Evolutionary conservation across 495 filamentous ascomycete species (phyloP).

Genomic region (Podospora australis): DNA sequence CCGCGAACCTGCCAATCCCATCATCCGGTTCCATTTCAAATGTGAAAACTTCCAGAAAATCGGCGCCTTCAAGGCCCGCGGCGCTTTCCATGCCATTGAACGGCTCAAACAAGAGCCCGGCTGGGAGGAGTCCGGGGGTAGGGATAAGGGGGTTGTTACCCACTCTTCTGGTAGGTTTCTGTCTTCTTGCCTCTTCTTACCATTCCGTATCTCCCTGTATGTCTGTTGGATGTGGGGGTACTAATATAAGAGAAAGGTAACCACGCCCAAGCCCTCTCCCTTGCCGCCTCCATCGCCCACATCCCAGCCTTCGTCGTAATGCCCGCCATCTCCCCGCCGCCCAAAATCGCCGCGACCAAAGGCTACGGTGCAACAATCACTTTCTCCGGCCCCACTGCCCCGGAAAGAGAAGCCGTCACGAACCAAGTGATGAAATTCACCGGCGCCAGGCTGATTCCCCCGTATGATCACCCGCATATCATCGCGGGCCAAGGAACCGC

Average conservation of each 20-base stretch:
- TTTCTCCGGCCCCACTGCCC: conserved; percentile 73
- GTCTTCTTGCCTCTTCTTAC: neutral
- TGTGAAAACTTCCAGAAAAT: conserved; percentile 90
- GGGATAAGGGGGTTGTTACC: conserved; percentile 82
- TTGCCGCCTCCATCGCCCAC: conserved; percentile 61
- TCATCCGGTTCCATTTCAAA: conserved; percentile 82
- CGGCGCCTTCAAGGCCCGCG: conserved; percentile 89
- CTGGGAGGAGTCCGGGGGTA: conserved; percentile 47
- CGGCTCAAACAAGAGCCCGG: conserved; percentile 60
- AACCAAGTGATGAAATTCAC: conserved; percentile 58
- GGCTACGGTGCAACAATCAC: conserved; percentile 70
- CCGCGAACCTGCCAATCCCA: conserved; percentile 53
- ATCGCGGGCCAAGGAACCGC: conserved; percentile 88
- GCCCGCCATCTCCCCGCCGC: conserved; percentile 73
- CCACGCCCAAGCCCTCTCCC: conserved; percentile 89
- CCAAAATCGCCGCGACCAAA: conserved; percentile 78
- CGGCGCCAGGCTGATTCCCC: conserved; percentile 71
- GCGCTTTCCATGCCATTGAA: conserved; percentile 82
- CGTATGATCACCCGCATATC: conserved; percentile 87
- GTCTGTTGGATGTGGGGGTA: neutral
- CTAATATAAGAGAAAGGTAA: conserved; percentile 51
- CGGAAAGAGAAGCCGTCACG: conserved; percentile 76
- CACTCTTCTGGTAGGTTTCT: conserved; percentile 72
- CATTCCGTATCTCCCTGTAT: neutral
- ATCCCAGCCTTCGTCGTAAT: conserved; percentile 79